These are phyloP conservation scores for Amphirosellinia nigrospora DNA, from an alignment of 495 filamentous ascomycete genomes.

Conservation along the genomic window DNA sequence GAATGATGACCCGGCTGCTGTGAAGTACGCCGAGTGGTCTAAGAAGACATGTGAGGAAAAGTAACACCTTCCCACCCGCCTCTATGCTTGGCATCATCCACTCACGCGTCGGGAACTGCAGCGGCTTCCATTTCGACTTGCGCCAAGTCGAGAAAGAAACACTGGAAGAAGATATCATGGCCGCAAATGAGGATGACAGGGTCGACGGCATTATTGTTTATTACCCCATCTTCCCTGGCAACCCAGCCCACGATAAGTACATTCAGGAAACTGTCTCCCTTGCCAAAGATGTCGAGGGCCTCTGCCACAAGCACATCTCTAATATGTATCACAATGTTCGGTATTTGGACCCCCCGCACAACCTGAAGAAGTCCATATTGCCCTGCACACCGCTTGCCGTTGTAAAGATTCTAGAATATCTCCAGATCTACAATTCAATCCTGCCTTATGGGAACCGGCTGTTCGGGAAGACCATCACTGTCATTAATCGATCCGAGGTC, in stretches of 20 bases:
- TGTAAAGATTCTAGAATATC: slow-evolving; percentile 94
- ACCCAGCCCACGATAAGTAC: slow-evolving; percentile 84
- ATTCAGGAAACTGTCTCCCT: slow-evolving; percentile 93
- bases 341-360: slow-evolving; percentile 78
- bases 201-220: slow-evolving; percentile 98
- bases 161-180: slow-evolving; percentile 83
- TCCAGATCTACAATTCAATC: slow-evolving; percentile 96
- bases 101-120: slow-evolving; percentile 44
- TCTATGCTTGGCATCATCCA: slow-evolving; percentile 18
- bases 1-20: slow-evolving; percentile 86
- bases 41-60: slow-evolving; percentile 93
- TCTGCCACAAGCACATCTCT: slow-evolving; percentile 92
- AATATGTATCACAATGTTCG: slow-evolving; percentile 99
- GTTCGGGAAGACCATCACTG: slow-evolving; percentile 88
- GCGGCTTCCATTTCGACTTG: slow-evolving; percentile 88
- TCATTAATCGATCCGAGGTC: slow-evolving; percentile 94
- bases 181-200: slow-evolving; percentile 75
- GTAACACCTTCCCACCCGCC: slow-evolving; percentile 60
- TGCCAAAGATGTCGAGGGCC: slow-evolving; percentile 92
- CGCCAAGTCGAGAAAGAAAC: slow-evolving; percentile 81
- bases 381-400: slow-evolving; percentile 95
- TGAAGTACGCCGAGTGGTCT: slow-evolving; percentile 97
- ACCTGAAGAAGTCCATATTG: slow-evolving; percentile 85
- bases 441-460: slow-evolving; percentile 91
- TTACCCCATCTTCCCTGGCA: slow-evolving; percentile 86